Evolutionary conservation across 2,329 filamentous ascomycete genomes (phyloP), one percentile per base, ranked within the genome.

Genomic region (Sclerotinia sclerotiorum): DNA sequence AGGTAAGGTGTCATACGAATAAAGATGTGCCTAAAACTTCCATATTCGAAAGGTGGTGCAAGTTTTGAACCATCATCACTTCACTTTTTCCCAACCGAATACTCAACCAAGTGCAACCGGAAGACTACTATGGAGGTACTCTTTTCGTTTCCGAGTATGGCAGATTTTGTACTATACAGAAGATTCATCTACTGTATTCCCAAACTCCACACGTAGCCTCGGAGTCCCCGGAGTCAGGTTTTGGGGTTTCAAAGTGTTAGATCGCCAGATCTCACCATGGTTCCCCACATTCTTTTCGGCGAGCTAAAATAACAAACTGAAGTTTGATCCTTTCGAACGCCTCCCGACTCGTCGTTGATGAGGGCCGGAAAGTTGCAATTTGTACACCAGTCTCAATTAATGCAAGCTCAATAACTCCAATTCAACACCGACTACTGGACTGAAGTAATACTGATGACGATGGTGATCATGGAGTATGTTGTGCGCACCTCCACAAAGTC

Each of bases 1-100:
- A 42, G 29, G 35, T 10, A 19, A 10, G 15, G 21, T 17, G 24
- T 60, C 39, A 35, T 32, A 6, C 0, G 86, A 87, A 51, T 48
- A 3, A 35, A 35, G 17, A 56, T 15, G n/a, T 39, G 13, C 35
- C 29, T 24, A 48, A 13, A 24, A 62, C 42, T 63, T 21, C 11
- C 29, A 63, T 17, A 39, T 49, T 21, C 7, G 21, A 51, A 48
- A 63, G 27, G 60, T 51, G 21, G 27, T 32, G 60, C 32, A n/a
- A 51, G 60, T 32, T 46, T 19, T 7, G 57, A n/a, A 29, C 39
- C 21, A 46, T 46, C 17, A n/a, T 27, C 57, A 32, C 24, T 42
- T 44, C 42, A 24, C 42, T 21, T 46, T 46, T 46, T 4, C 11
- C 24, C 42, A 29, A 32, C 17, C 24, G 57, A 44, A 60, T 60